phyloP scores from a whole-genome alignment of 352 stramenopile genomes.

The Phytophthora pini region DNA sequence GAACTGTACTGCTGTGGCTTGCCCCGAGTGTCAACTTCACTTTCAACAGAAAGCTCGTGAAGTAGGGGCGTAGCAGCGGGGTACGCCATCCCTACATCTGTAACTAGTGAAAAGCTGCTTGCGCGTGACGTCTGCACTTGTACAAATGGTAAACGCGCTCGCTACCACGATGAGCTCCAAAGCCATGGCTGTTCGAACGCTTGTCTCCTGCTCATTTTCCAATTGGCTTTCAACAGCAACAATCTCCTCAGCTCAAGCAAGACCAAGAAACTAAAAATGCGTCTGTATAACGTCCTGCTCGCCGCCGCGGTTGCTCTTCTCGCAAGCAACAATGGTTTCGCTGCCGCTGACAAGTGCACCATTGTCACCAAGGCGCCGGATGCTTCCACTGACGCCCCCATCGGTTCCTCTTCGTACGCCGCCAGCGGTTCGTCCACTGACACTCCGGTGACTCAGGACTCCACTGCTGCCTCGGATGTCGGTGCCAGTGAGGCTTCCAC shows the following conservation, averaged over 20 bases:
- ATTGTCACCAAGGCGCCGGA: constrained; percentile 3
- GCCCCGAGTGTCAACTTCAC: too few relatives aligned
- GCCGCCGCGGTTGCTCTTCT: constrained; percentile 7
- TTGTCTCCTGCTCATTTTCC: neutral
- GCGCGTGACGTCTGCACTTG: constrained; percentile 4
- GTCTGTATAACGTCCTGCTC: constrained; percentile 15
- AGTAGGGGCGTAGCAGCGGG: constrained; percentile 5
- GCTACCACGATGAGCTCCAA: neutral
- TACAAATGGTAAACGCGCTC: neutral
- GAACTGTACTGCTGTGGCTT: constrained; percentile 5
- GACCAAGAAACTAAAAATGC: constrained; percentile 12
- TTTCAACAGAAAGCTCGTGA: constrained; percentile 2
- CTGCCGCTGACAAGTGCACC: constrained; percentile 4
- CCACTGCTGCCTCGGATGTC: neutral
- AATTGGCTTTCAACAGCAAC: constrained; percentile 10
- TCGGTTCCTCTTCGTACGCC: constrained; percentile 4
- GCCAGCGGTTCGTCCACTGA: constrained; percentile 4
- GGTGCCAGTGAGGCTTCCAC: neutral
- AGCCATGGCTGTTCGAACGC: neutral
- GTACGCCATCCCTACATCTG: constrained; percentile 12
- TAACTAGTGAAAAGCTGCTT: constrained; percentile 14
- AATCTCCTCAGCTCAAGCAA: constrained; percentile 3
- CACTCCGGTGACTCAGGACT: neutral
- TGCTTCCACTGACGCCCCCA: neutral
- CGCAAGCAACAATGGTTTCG: constrained; percentile 10